phyloP scores from a whole-genome alignment of 805 yeast genomes.

The Wickerhamomyces strasburgensis region DNA sequence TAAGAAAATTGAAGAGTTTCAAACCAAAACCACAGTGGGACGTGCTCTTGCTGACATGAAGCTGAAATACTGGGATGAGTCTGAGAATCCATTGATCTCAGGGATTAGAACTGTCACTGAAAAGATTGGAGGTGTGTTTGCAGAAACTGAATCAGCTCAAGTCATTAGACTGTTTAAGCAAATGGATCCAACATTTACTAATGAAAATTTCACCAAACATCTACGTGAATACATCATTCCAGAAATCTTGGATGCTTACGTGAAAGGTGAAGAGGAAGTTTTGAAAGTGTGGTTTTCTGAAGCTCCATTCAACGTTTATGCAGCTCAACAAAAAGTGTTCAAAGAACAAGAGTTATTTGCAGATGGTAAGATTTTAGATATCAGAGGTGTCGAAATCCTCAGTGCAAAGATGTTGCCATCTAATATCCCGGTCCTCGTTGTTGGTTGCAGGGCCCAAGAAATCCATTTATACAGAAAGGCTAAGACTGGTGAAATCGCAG shows the following conservation, averaged over 20 bases:
- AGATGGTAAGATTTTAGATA: conserved; percentile 88
- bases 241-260: conserved; percentile 91
- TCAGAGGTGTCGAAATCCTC: conserved; percentile 90
- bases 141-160: conserved; percentile 93
- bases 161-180: conserved; percentile 81
- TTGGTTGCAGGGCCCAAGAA: conserved; percentile 96
- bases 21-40: conserved; percentile 66
- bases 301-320: conserved; percentile 93
- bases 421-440: conserved; percentile 87
- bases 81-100: conserved; percentile 86
- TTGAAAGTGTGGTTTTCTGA: conserved; percentile 91
- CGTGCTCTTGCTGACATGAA: conserved; percentile 55
- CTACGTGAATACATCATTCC: conserved; percentile 91
- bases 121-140: conserved; percentile 72
- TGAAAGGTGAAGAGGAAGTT: conserved; percentile 79
- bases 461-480: conserved; percentile 82
- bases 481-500: conserved; percentile 91
- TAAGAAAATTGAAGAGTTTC: conserved; percentile 62
- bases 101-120: conserved; percentile 73
- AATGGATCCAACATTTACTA: conserved; percentile 85
- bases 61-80: conserved; percentile 78
- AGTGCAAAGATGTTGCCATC: conserved; percentile 85
- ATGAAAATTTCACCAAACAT: conserved; percentile 73
- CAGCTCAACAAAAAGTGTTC: conserved; percentile 88
- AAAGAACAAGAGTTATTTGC: conserved; percentile 87